Conservation (phyloP, 768 basidiomycete species). For the Mycena haematopus region DNA sequence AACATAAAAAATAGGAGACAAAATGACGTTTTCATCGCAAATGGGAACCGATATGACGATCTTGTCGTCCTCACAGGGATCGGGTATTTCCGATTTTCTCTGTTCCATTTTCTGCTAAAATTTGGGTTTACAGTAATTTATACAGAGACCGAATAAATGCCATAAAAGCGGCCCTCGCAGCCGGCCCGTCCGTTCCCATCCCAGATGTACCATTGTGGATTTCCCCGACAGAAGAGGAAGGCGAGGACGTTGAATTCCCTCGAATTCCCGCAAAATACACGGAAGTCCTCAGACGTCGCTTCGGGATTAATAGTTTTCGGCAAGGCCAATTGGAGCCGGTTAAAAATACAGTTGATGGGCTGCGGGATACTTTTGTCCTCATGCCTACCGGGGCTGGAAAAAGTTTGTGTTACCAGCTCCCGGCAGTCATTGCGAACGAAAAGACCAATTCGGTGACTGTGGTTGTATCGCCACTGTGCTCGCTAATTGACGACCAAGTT, state of each 20-base stretch:
- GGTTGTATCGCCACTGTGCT: constrained; percentile 69
- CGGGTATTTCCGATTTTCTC: background rate
- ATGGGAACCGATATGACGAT: background rate
- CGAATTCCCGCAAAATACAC: background rate
- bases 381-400: constrained; percentile 82
- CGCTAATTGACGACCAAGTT: constrained; percentile 74
- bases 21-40: background rate
- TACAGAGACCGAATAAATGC: background rate
- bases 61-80: background rate
- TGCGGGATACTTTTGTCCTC: constrained; percentile 68
- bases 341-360: constrained; percentile 58
- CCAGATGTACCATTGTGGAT: background rate
- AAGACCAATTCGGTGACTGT: constrained; percentile 65
- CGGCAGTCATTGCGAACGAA: constrained; percentile 54
- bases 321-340: constrained; percentile 51
- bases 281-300: background rate
- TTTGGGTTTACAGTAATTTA: background rate
- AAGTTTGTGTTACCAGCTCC: constrained; percentile 68
- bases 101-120: background rate
- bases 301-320: background rate
- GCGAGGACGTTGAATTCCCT: background rate
- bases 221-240: background rate
- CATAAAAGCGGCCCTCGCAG: background rate
- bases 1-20: background rate
- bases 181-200: background rate